phyloP scores from a whole-genome alignment of 495 filamentous ascomycete species.

The Sporormia fimetaria region DNA sequence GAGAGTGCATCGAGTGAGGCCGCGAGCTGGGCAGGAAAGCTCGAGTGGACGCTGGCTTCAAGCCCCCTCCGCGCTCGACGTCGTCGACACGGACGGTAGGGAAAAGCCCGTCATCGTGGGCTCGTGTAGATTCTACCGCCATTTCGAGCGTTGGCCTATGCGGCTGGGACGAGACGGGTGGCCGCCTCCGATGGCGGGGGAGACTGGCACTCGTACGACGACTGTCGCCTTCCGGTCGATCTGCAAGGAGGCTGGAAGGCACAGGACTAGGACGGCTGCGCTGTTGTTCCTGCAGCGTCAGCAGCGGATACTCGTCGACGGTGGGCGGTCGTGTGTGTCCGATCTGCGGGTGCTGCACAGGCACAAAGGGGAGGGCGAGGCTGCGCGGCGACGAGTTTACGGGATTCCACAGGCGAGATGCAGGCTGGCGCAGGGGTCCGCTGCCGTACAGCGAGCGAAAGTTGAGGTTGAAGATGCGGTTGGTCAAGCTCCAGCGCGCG shows the following conservation, averaged over 20 bases:
- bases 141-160: conserved; percentile 12
- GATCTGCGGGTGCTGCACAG: conserved; percentile 39
- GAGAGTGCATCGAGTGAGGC: conserved; percentile 18
- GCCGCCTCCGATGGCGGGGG: conserved; percentile 44
- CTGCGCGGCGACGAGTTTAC: conserved; percentile 49
- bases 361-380: conserved; percentile 37
- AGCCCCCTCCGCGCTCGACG: conserved; percentile 13
- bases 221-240: conserved; percentile 47
- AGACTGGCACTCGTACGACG: conserved; percentile 54
- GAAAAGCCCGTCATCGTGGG: conserved; percentile 9
- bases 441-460: conserved; percentile 12
- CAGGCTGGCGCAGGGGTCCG: conserved; percentile 20
- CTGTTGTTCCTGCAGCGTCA: conserved; percentile 57
- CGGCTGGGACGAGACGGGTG: conserved; percentile 11
- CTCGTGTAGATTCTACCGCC: conserved; percentile 9
- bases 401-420: conserved; percentile 52
- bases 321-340: conserved; percentile 22
- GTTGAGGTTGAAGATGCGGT: conserved; percentile 27
- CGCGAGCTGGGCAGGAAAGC: conserved; percentile 24
- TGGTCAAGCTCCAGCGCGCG: conserved; percentile 27
- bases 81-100: conserved; percentile 13
- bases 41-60: conserved; percentile 5
- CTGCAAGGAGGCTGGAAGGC: conserved; percentile 50
- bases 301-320: conserved; percentile 56
- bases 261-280: conserved; percentile 44